Conservation (phyloP, 768 basidiomycete species). For the Termitomyces sp. region DNA sequence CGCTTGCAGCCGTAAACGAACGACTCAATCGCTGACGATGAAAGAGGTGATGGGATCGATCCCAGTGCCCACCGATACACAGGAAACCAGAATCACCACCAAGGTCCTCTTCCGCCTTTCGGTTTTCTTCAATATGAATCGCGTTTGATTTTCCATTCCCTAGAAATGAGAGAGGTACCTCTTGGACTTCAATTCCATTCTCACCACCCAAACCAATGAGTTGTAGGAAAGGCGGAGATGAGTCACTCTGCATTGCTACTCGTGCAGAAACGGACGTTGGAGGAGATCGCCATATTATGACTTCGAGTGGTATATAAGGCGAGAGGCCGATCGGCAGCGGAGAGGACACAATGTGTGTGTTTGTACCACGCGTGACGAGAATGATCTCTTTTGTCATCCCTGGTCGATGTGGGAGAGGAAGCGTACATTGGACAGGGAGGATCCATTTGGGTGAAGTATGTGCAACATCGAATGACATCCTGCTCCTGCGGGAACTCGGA, state of each 20-base stretch:
- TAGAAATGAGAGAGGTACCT: conserved; percentile 51
- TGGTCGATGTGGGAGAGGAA: conserved; percentile 32
- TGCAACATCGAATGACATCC: conserved; percentile 24
- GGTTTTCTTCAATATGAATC: conserved; percentile 33
- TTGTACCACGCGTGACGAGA: conserved; percentile 63
- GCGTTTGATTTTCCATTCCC: conserved; percentile 39
- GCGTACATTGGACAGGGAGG: conserved; percentile 38
- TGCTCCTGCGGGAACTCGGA: conserved; percentile 25
- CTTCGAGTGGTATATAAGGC: conserved; percentile 42
- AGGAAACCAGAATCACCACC: conserved; percentile 62
- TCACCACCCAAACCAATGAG: conserved; percentile 58
- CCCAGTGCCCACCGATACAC: conserved; percentile 46
- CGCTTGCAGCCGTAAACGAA: conserved; percentile 37
- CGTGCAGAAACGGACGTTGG: conserved; percentile 54
- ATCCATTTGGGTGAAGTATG: conserved; percentile 41
- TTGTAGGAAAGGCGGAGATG: conserved; percentile 49
- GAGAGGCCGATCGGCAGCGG: conserved; percentile 56
- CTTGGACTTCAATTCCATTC: conserved; percentile 70
- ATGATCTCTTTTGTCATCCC: conserved; percentile 39
- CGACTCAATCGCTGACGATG: conserved; percentile 28
- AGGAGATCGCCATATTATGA: conserved; percentile 50
- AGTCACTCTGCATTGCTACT: conserved; percentile 21
- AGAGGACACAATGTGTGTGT: conserved; percentile 60
- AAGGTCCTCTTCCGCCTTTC: conserved; percentile 54
- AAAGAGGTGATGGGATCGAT: conserved; percentile 32